Evolutionary conservation across 2,329 filamentous ascomycete genomes (phyloP), one percentile per base, ranked within the genome.

Genomic region (Hypoxylon sp.): DNA sequence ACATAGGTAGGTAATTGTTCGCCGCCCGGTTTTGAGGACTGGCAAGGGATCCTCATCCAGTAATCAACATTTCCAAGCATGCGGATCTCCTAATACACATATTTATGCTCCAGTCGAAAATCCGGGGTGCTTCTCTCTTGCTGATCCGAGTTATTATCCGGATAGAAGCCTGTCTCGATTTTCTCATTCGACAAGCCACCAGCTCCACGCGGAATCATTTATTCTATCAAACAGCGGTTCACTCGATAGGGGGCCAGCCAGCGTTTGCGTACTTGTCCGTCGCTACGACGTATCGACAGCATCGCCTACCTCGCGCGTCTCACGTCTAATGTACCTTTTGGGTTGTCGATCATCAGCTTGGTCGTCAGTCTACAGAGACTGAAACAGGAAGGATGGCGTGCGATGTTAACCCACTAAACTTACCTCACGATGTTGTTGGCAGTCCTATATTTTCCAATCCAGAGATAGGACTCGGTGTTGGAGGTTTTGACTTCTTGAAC

Each of bases 361-460:
- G 5, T 7, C 24, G 17, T 5, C 29, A 21, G 27, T 29, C 3
- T 8, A 48, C 6, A 4, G 35, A 39, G 11, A 17, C 6, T 21
- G 29, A 35, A 47, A 21, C 46, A 32, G 29, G 21, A 37, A 39
- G 6, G 17, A 57, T 61, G 24, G 54, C n/a, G 7, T 48, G 29
- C 51, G 19, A 65, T 2, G 17, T 61, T 31, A 27, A 60, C 47
- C 56, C 60, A 11, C 31, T 50, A 5, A 24, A 42, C 11, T 21
- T 42, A 10, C 32, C 35, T 37, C 29, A 13, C 13, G 10, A 15
- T 13, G 11, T 8, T 24, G 8, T 19, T 13, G 13, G 24, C 8
- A 10, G 3, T 10, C 13, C 19, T 44, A 4, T 17, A 42, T 5
- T 39, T 27, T n/a, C 2, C 4, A 17, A 19, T 13, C 15, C 17